A percentile compares a stretch with the other conserved stretches of the same genome.
Conservation (phyloP, 2,329 filamentous ascomycete genomes). For the Fusarium scirpi region DNA sequence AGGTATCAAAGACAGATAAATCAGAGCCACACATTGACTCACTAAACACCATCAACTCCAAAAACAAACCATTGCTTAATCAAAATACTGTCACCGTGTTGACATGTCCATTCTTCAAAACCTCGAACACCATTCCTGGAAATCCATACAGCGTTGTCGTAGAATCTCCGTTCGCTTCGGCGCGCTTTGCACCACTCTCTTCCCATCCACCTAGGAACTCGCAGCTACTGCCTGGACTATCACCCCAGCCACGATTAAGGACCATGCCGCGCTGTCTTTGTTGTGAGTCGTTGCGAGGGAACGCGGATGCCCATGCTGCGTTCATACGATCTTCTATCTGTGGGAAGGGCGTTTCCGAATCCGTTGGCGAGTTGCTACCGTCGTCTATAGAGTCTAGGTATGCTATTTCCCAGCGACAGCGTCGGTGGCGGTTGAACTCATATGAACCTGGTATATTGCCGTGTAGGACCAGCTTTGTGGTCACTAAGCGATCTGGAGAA, state of each 20-base stretch:
- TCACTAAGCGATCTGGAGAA: constrained; percentile 76
- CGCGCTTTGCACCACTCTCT: constrained; percentile 71
- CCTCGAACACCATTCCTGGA: constrained; percentile 94
- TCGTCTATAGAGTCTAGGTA: constrained; percentile 64
- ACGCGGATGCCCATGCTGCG: constrained; percentile 75
- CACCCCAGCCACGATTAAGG: constrained; percentile 89
- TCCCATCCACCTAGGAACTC: constrained; percentile 90
- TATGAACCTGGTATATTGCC: constrained; percentile 96
- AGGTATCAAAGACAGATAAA: constrained; percentile 19
- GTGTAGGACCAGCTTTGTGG: constrained; percentile 92
- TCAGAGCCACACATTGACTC: constrained; percentile 1
- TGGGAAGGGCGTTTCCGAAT: constrained; percentile 83
- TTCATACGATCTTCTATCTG: constrained; percentile 77
- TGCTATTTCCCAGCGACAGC: constrained; percentile 85
- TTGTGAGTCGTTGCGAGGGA: constrained; percentile 65
- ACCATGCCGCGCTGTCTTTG: constrained; percentile 80
- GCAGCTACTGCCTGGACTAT: constrained; percentile 89
- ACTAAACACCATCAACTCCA: constrained; percentile 36
- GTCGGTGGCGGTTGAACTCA: constrained; percentile 93
- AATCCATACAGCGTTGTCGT: constrained; percentile 92
- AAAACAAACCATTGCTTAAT: not conserved
- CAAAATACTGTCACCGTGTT: constrained; percentile 91
- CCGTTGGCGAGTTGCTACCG: constrained; percentile 61
- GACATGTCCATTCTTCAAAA: constrained; percentile 90
- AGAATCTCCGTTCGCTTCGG: constrained; percentile 67